Percentiles rank a stretch among this genome's conserved stretches.
These are phyloP conservation scores for Yamadazyma atlantica DNA, from an alignment of 1,139 yeast genomes.

Conservation along the genomic window DNA sequence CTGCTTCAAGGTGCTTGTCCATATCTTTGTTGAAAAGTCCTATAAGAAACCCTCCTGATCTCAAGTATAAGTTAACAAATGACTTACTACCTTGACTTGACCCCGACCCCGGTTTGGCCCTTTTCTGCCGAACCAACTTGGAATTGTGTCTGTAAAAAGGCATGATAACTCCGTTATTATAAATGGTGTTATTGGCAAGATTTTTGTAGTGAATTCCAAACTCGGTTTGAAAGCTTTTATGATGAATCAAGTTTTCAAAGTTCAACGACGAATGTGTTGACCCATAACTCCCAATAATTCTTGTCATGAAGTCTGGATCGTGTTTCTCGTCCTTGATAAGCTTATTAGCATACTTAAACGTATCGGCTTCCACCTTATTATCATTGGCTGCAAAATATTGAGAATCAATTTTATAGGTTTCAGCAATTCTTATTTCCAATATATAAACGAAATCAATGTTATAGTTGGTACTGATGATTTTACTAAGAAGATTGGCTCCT, in stretches of 20 bases:
- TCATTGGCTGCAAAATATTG: slow-evolving; percentile 41
- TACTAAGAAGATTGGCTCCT: slow-evolving; percentile 45
- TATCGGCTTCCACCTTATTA: slow-evolving; percentile 44
- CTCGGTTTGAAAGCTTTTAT: slow-evolving; percentile 50
- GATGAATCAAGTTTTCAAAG: slow-evolving; percentile 48
- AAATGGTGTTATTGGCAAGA: slow-evolving; percentile 25
- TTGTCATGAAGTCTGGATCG: slow-evolving; percentile 33
- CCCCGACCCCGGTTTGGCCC: slow-evolving; percentile 13
- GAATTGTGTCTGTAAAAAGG: slow-evolving; percentile 48
- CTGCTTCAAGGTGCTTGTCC: slow-evolving; percentile 33
- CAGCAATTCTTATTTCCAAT: slow-evolving; percentile 55
- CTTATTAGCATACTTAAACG: slow-evolving; percentile 37
- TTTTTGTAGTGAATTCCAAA: slow-evolving; percentile 51
- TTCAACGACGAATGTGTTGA: slow-evolving; percentile 25
- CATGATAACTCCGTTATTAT: slow-evolving; percentile 50
- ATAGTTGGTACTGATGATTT: slow-evolving; percentile 36
- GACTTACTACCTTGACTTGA: slow-evolving; percentile 11
- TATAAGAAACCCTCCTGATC: slow-evolving; percentile 59
- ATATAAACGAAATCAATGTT: slow-evolving; percentile 53
- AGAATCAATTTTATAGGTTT: slow-evolving; percentile 37
- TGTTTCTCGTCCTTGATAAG: slow-evolving; percentile 25
- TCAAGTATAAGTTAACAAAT: slow-evolving; percentile 39
- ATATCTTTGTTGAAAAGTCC: slow-evolving; percentile 43
- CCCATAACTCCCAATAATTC: slow-evolving; percentile 52
- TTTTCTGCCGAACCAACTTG: slow-evolving; percentile 36